Base-by-base conservation (phyloP, 108 stramenopile genomes). In the Mayamaea pseudoterrestris region DNA sequence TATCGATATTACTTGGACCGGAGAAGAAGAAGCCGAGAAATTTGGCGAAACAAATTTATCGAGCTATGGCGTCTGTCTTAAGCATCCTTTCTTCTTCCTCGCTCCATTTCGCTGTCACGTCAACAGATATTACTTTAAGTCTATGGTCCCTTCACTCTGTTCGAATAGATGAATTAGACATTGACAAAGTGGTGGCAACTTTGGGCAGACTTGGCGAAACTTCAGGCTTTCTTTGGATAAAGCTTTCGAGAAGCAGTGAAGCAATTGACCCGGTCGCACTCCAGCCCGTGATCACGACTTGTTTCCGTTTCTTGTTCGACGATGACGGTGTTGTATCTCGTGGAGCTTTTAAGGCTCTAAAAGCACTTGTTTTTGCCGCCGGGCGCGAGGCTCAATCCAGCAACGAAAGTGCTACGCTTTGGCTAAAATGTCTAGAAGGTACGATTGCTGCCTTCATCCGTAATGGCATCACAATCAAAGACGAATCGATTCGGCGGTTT, bases 141-240 rank as follows among this genome's bases (percentile, higher is more conserved):
- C 47, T 85, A 1, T 74, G 61, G 48, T 55, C 80, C 27, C 39
- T 55, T 5, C 60, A 80, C 53, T 51, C 57, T 21, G 80, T 70
- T 18, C 69, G 74, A 30, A 68, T 93, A 6, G 81, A 85, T 30
- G 90, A 93, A 53, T 50, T 77, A 41, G 76, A 93, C 47, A 80
- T 71, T 57, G 80, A 85, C 17, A 32, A 47, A 20, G 69, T 93
- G 6, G 52, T 93, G 27, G 75, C 83, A 32, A 74, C 67, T 27
- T 55, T 93, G 36, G 78, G 69, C 41, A 40, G 37, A 14, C 68
- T 93, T 12, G 65, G 73, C 2, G 51, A 51, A 22, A 37, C 35
- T 17, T 35, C 55, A 30, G 30, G 41, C 29, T 44, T 35, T 20
- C 52, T 48, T 8, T 83, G 79, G 87, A 27, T 58, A 18, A 50